Conservation (phyloP, 225 moss, liverwort and hornwort species). For the Ulota crispa region DNA sequence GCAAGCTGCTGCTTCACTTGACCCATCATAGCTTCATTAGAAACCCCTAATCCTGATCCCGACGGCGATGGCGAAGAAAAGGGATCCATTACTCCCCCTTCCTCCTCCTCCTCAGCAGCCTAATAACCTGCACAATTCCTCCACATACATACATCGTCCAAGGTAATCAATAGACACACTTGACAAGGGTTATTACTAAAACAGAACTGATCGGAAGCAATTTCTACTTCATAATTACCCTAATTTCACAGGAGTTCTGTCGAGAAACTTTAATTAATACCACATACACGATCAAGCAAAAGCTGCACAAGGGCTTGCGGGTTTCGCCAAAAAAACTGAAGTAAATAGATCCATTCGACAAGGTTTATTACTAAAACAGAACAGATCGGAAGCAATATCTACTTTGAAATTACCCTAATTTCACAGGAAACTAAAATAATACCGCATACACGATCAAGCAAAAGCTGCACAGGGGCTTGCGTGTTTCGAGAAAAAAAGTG, state of each 20-base stretch:
- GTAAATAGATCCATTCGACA: background rate
- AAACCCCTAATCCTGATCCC: conserved; percentile 56
- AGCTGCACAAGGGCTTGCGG: background rate
- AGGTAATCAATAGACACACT: background rate
- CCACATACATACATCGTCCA: background rate
- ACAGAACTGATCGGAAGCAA: background rate
- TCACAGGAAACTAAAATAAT: background rate
- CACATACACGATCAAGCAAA: background rate
- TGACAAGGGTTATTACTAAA: background rate
- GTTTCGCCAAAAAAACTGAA: background rate
- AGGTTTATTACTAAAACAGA: background rate
- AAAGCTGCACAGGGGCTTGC: background rate
- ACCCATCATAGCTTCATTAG: conserved; percentile 81
- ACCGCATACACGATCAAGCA: background rate
- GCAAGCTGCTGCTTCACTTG: conserved; percentile 94
- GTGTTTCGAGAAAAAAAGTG: background rate
- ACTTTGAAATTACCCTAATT: background rate
- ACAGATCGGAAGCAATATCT: background rate
- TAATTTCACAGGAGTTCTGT: background rate
- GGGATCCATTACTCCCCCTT: conserved; percentile 55
- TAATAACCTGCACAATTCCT: background rate
- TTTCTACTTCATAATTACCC: background rate
- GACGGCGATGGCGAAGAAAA: conserved; percentile 63
- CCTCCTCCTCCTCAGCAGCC: background rate
- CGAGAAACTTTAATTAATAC: too few relatives aligned